A percentile compares a stretch with the other conserved stretches of the same genome.
Conservation (phyloP, 257 asterid species). For the Lycium ferocissimum region DNA sequence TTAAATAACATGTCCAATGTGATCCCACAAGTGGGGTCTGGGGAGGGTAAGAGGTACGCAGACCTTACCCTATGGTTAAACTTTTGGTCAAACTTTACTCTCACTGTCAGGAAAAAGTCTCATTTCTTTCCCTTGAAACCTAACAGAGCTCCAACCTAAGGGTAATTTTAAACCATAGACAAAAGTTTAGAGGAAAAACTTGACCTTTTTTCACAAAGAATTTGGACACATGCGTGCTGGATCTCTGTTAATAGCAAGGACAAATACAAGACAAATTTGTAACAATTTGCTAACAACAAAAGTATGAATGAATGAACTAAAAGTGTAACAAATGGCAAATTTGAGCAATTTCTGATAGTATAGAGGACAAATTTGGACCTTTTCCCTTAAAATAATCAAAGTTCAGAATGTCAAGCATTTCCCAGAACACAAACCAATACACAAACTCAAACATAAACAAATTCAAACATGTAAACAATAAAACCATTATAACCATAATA, state of each 20-base stretch:
- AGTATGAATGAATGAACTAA: conserved; percentile 2
- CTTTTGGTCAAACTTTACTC: background rate
- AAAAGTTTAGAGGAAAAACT: too few relatives aligned
- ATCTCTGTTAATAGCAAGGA: background rate
- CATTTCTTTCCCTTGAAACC: background rate
- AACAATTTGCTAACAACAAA: background rate
- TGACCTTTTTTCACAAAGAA: too few relatives aligned
- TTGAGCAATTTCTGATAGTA: background rate
- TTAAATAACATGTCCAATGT: too few relatives aligned
- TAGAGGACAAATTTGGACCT: background rate
- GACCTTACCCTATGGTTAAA: too few relatives aligned
- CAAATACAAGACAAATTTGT: background rate
- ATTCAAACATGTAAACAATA: background rate
- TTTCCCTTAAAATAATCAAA: background rate
- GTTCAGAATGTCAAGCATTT: background rate
- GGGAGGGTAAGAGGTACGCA: too few relatives aligned
- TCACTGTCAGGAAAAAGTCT: background rate
- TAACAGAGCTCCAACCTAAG: background rate
- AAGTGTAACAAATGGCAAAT: background rate
- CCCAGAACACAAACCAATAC: conserved; percentile 18
- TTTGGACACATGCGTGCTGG: background rate
- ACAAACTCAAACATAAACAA: conserved; percentile 3
- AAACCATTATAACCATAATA: background rate
- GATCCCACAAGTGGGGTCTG: too few relatives aligned
- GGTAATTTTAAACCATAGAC: background rate